Base-by-base conservation (phyloP, 768 basidiomycete species). In the Infundibulicybe gibba region DNA sequence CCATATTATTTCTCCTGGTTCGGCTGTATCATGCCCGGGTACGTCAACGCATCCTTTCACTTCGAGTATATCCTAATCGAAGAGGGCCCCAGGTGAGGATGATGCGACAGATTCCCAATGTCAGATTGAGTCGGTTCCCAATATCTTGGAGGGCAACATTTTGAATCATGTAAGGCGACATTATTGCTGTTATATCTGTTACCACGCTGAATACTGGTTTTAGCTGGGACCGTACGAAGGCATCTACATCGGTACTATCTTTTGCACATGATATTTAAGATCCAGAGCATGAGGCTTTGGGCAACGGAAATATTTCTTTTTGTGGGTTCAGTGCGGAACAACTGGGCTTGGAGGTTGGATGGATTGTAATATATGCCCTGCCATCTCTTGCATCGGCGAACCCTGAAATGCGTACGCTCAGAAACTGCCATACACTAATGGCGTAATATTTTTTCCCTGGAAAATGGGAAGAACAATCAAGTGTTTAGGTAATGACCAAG, bases 61-160 rank as follows among this genome's bases (percentile, higher is more conserved):
- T 30, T 14, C 21, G 14, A 10, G 19, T 21, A 5, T n/a, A 19
- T n/a, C 1, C 19, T 33, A 20, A 11, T 30, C 17, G 12, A 30
- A 33, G 11, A 17, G 39, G 13, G 30, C 46, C 42, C 11, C 41
- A 75, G 77, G 75, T 0, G 62, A 80, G 46, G 84, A 87, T 56
- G 76, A 86, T 50, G 69, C 69, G 4, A 72, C 67, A 12, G 77
- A 80, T 45, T 16, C 67, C 11, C 64, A 76, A 47, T 87, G 85
- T 62, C 74, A 74, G 31, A 76, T 79, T 45, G 54, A 58, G 32
- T 69, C 73, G 3, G 83, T 85, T 12, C 79, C 80, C 0, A 78
- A 73, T 52, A 60, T 87, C 44, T 54, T 79, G 9, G 65, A 56
- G 3, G 73, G 78, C 17, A 60, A 80, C 44, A 66, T 79, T 39